Conservation (phyloP, 108 stramenopile genomes). For the Nannochloropsis oceanica region DNA sequence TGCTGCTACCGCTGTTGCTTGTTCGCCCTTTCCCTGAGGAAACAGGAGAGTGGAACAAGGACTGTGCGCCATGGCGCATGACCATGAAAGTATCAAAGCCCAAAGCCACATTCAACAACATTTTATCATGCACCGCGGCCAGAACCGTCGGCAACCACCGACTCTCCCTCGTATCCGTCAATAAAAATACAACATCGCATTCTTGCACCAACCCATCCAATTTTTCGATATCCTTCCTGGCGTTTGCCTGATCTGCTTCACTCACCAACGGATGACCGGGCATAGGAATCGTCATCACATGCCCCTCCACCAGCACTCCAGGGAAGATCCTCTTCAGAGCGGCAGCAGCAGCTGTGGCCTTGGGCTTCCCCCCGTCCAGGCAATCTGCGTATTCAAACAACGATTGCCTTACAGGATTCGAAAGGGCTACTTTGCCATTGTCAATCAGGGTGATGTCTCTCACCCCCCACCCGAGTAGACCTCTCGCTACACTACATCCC, state of each 20-base stretch:
- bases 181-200: slow-evolving; percentile 73
- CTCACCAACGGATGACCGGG: slow-evolving; percentile 72
- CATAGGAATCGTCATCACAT: slow-evolving; percentile 86
- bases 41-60: not conserved
- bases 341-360: slow-evolving; percentile 82
- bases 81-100: slow-evolving; percentile 93
- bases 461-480: slow-evolving; percentile 90
- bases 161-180: slow-evolving; percentile 94
- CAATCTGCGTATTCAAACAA: slow-evolving; percentile 82
- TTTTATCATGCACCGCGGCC: slow-evolving; percentile 65
- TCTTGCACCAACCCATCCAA: slow-evolving; percentile 56
- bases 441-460: slow-evolving; percentile 82
- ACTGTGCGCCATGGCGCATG: slow-evolving; percentile 71
- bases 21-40: not conserved
- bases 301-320: slow-evolving; percentile 54
- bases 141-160: slow-evolving; percentile 97
- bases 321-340: slow-evolving; percentile 54
- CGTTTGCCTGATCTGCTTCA: slow-evolving; percentile 16
- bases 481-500: slow-evolving; percentile 82
- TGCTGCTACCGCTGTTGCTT: not conserved
- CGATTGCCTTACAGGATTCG: slow-evolving; percentile 90
- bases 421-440: slow-evolving; percentile 78
- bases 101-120: slow-evolving; percentile 81
- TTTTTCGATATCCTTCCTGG: slow-evolving; percentile 43
- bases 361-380: slow-evolving; percentile 52